Evolutionary conservation across 768 basidiomycete species (phyloP), one percentile per base, ranked within the genome.

Genomic region (Lyophyllum shimeji): DNA sequence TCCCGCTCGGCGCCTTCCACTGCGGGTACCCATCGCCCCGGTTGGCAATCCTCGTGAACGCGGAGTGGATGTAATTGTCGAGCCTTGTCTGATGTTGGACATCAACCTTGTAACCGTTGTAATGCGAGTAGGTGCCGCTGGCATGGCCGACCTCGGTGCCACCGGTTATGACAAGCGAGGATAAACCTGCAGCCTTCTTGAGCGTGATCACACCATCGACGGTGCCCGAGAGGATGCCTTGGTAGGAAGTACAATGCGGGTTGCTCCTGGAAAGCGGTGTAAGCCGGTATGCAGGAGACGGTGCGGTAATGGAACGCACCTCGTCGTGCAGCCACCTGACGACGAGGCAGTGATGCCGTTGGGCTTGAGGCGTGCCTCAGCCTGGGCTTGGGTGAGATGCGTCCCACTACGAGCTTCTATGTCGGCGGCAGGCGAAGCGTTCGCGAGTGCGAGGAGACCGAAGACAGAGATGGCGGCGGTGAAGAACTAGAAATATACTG

Each of bases 81-180:
- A 70, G 20, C 7, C 20, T 45, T 2, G 64, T 56, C 23, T 56
- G 46, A 46, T 67, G 63, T 31, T 63, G 63, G 13, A 69, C 53
- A 46, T 68, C 66, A 46, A 71, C 66, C 45, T 69, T 69, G 60
- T 62, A 69, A 7, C 68, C 67, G 40, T 68, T 69, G 7, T 46
- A 53, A 45, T 69, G 68, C 31, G 65, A 65, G 50, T 60, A 29
- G 5, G 29, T 67, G 7, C 65, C 67, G 18, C 61, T 57, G 0
- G 65, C 64, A 52, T 70, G 68, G 5, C 69, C 69, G 31, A 64
- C 63, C 54, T 71, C 68, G 3, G 68, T 85, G 2, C 86, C 85
- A 0, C 89, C 89, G 2, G 89, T 90, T 52, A 92, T 80, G 64
- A 90, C 76, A 72, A 89, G 82, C 13, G 79, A 77, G 52, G 75